phyloP scores from a whole-genome alignment of 1,284 basidiomycete species.

The Tylopilus sp. region DNA sequence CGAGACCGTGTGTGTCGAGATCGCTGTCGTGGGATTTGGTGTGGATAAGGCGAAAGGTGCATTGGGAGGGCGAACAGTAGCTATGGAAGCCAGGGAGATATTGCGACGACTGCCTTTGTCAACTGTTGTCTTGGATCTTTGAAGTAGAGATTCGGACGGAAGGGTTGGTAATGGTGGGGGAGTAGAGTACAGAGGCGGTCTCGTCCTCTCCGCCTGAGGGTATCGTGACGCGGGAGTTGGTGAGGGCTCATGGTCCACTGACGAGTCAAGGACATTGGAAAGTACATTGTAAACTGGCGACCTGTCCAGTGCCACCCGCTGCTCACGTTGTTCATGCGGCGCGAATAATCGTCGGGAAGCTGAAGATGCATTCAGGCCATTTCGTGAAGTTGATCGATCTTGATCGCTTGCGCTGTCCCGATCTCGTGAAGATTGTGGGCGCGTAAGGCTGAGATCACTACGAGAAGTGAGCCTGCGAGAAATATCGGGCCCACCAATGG shows the following conservation, averaged over 20 bases:
- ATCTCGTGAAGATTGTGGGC: slow-evolving; percentile 30
- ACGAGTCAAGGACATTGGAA: slow-evolving; percentile 36
- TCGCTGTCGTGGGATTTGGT: slow-evolving; percentile 60
- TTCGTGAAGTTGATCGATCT: slow-evolving; percentile 35
- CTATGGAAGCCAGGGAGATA: slow-evolving; percentile 45
- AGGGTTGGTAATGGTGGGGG: slow-evolving; percentile 57
- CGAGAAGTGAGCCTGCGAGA: slow-evolving; percentile 32
- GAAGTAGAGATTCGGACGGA: slow-evolving; percentile 51
- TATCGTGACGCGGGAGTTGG: slow-evolving; percentile 56
- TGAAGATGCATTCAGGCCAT: slow-evolving; percentile 21
- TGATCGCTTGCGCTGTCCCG: slow-evolving; percentile 28
- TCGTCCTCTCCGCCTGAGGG: slow-evolving; percentile 35
- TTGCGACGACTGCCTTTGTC: slow-evolving; percentile 43
- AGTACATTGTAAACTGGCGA: slow-evolving; percentile 29
- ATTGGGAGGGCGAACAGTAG: slow-evolving; percentile 50
- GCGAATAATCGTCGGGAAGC: slow-evolving; percentile 49
- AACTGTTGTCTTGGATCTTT: slow-evolving; percentile 27
- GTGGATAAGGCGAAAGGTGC: slow-evolving; percentile 46
- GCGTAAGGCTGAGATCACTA: slow-evolving; percentile 31
- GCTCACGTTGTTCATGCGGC: slow-evolving; percentile 49
- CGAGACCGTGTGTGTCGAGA: slow-evolving; percentile 63
- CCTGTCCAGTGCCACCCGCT: slow-evolving; percentile 23
- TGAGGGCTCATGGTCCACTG: slow-evolving; percentile 59
- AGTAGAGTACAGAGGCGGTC: slow-evolving; percentile 44
- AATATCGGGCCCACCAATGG: slow-evolving; percentile 21